phyloP scores from a whole-genome alignment of 129 eudicot species.

The Gnaphalium uliginosum region DNA sequence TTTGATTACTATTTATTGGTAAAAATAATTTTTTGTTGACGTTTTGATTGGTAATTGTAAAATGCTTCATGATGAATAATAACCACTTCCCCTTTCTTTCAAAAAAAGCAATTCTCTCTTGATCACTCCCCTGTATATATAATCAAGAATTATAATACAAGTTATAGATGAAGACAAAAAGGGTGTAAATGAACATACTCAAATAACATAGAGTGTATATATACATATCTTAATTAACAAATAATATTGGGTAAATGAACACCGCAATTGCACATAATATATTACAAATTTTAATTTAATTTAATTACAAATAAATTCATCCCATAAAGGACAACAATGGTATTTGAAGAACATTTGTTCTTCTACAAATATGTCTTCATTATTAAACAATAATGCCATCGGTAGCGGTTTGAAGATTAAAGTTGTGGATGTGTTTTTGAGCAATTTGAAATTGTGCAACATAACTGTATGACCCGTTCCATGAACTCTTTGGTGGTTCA shows the following conservation, averaged over 20 bases:
- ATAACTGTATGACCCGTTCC: constrained; percentile 23
- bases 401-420: neutral
- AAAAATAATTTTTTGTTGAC: no score
- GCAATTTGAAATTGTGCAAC: constrained; percentile 37
- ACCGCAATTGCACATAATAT: neutral
- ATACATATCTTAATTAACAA: no score
- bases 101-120: no score
- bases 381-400: constrained; percentile 19
- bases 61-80: no score
- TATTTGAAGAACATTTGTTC: neutral
- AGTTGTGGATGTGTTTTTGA: constrained; percentile 19
- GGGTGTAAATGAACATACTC: neutral
- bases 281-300: neutral
- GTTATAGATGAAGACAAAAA: neutral
- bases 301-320: neutral
- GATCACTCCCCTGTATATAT: no score
- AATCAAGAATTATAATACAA: no score
- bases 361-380: neutral
- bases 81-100: no score
- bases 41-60: no score
- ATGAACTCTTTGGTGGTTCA: constrained; percentile 33
- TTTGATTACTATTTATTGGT: no score
- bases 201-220: no score
- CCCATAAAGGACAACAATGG: neutral
- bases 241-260: neutral